phyloP scores from a whole-genome alignment of 495 filamentous ascomycete species.

The Xylaria longipes region DNA sequence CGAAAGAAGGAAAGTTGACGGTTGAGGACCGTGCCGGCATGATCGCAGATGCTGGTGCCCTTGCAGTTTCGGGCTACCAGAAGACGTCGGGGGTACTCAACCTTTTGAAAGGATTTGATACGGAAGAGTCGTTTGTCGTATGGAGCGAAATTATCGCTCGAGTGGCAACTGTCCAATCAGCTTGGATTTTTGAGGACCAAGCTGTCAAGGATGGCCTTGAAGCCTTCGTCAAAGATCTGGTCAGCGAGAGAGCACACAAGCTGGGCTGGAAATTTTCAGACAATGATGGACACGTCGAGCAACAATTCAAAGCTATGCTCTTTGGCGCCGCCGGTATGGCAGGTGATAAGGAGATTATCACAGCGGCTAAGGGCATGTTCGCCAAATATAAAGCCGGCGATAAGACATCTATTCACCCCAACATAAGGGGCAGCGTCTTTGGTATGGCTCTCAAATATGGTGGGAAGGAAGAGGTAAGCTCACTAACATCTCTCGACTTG shows the following conservation, averaged over 20 bases:
- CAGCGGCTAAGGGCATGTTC: constrained; percentile 76
- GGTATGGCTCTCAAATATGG: constrained; percentile 74
- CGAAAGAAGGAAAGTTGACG: constrained; percentile 83
- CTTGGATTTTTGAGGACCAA: constrained; percentile 88
- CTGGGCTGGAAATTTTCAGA: constrained; percentile 88
- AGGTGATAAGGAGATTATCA: constrained; percentile 66
- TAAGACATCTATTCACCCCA: constrained; percentile 72
- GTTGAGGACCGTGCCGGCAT: constrained; percentile 94
- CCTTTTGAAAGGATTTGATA: constrained; percentile 81
- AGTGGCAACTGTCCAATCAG: constrained; percentile 73
- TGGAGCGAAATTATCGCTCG: constrained; percentile 90
- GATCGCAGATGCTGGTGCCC: constrained; percentile 92
- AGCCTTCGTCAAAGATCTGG: constrained; percentile 77
- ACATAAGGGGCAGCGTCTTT: constrained; percentile 73
- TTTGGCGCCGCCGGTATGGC: constrained; percentile 71
- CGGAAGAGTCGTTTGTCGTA: constrained; percentile 87
- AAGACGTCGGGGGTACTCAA: constrained; percentile 88
- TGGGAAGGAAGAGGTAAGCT: constrained; percentile 71
- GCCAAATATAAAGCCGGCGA: constrained; percentile 72
- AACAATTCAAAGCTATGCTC: constrained; percentile 80
- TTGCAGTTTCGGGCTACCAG: constrained; percentile 90
- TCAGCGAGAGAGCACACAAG: constrained; percentile 78
- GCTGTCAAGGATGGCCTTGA: constrained; percentile 76
- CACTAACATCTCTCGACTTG: constrained; percentile 22
- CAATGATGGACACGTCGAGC: constrained; percentile 83